These are phyloP conservation scores for Cocos nucifera DNA, from an alignment of 176 grass and related monocot species.

Conservation along the genomic window DNA sequence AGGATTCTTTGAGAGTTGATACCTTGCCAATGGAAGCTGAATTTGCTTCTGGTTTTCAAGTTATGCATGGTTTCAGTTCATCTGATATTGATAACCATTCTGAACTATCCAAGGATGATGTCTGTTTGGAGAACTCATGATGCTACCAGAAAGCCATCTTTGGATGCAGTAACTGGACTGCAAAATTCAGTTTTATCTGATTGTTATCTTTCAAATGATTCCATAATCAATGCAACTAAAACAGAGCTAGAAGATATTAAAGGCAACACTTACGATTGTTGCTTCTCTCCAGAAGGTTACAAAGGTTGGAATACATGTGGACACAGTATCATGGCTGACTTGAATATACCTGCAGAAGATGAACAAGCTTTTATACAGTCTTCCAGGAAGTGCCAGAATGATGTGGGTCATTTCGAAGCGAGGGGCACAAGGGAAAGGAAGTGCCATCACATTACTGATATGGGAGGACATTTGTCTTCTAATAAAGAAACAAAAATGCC, in stretches of 20 bases:
- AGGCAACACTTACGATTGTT: slow-evolving; percentile 5
- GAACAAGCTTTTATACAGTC: slow-evolving; percentile 6
- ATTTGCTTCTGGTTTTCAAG: slow-evolving; percentile 11
- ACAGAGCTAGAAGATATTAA: slow-evolving; percentile 21
- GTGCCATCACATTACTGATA: slow-evolving; percentile 9
- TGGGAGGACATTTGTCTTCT: slow-evolving; percentile 14
- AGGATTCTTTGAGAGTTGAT: slow-evolving; percentile 28
- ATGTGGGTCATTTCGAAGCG: slow-evolving; percentile 1
- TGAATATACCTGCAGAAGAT: slow-evolving; percentile 8
- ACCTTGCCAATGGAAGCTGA: not conserved
- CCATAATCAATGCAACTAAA: slow-evolving; percentile 19
- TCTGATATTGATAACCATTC: slow-evolving; percentile 39
- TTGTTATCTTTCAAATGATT: slow-evolving; percentile 13
- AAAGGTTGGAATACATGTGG: slow-evolving; percentile 25
- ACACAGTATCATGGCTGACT: slow-evolving; percentile 15
- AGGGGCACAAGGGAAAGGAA: slow-evolving; percentile 22
- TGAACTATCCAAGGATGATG: slow-evolving; percentile 38
- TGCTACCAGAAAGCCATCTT: slow-evolving; percentile 21
- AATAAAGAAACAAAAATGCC: slow-evolving; percentile 24
- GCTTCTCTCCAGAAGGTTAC: slow-evolving; percentile 18
- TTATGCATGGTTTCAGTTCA: slow-evolving; percentile 8
- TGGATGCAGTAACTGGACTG: slow-evolving; percentile 10
- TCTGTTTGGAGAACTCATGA: slow-evolving; percentile 31
- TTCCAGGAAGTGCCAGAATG: slow-evolving; percentile 15
- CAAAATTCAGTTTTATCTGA: slow-evolving; percentile 24